Evolutionary conservation across 1,284 basidiomycete species (phyloP).

Genomic region (Inonotus obliquus): DNA sequence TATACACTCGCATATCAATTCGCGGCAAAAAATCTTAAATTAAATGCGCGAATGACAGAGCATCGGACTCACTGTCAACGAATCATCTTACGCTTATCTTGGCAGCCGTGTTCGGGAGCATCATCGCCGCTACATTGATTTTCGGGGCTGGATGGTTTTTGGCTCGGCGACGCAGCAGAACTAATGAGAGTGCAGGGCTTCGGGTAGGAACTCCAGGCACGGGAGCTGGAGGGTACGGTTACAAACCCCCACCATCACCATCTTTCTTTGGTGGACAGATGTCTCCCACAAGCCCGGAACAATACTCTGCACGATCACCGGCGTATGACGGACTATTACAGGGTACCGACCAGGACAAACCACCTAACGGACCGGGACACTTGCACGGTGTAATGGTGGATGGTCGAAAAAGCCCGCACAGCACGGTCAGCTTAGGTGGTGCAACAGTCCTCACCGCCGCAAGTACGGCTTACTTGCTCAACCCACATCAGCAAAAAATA

Average conservation of each 20-base stretch:
- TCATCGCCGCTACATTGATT: conserved; percentile 1
- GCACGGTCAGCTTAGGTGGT: conserved; percentile 5
- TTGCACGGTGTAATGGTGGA: background rate
- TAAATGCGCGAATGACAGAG: background rate
- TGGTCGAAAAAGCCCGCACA: conserved; percentile 7
- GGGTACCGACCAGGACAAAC: background rate
- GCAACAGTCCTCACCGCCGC: conserved; percentile 11
- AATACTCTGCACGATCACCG: conserved; percentile 1
- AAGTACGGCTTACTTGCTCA: conserved; percentile 8
- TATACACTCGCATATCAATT: background rate
- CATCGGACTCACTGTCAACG: background rate
- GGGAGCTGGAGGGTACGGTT: background rate
- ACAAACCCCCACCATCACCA: conserved; percentile 4
- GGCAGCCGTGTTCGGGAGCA: conserved; percentile 13
- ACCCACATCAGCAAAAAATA: background rate
- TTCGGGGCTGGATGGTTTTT: background rate
- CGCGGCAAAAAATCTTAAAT: background rate
- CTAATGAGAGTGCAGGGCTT: background rate
- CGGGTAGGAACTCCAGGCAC: background rate
- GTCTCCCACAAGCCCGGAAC: background rate
- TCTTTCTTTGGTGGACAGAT: background rate
- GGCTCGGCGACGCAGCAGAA: background rate
- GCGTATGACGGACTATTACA: background rate
- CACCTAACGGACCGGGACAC: background rate
- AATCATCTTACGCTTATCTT: conserved; percentile 6